Conservation (phyloP, 2,329 filamentous ascomycete species). For the Alternaria incomplexa region DNA sequence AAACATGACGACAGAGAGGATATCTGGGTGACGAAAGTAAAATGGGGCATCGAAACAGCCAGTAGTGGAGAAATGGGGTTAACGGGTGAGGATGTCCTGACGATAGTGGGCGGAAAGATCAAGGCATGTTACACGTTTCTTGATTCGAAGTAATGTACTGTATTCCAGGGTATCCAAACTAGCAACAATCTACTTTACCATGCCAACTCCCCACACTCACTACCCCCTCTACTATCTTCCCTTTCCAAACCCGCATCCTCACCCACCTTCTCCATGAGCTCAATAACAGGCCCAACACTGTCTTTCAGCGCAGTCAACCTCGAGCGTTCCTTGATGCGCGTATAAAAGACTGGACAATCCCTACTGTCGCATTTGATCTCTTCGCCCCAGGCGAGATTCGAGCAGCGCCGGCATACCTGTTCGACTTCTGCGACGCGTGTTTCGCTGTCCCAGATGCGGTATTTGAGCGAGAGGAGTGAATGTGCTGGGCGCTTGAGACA, state of each 20-base stretch:
- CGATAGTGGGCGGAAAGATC: conserved; percentile 9
- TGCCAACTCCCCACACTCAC: background rate
- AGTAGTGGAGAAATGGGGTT: background rate
- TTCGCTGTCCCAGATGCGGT: conserved; percentile 68
- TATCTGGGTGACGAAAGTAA: conserved; percentile 10
- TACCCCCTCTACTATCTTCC: background rate
- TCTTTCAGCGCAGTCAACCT: conserved; percentile 30
- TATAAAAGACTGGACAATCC: conserved; percentile 93
- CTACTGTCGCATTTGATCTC: conserved; percentile 86
- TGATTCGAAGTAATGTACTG: background rate
- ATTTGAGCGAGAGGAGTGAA: conserved; percentile 69
- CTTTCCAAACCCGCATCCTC: background rate
- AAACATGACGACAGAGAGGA: conserved; percentile 1
- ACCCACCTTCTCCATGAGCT: conserved; percentile 30
- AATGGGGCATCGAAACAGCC: conserved; percentile 11
- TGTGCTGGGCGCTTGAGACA: conserved; percentile 64
- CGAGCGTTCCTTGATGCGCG: conserved; percentile 66
- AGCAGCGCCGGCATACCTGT: conserved; percentile 79
- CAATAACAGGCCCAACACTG: conserved; percentile 33
- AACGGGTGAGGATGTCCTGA: conserved; percentile 14
- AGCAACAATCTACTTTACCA: background rate
- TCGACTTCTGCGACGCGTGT: conserved; percentile 68
- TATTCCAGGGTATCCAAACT: background rate
- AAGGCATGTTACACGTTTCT: conserved; percentile 20
- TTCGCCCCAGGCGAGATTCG: conserved; percentile 73